Evolutionary conservation across 192 early-diverging fungal species (phyloP).

Genomic region (Coemansia sp.): DNA sequence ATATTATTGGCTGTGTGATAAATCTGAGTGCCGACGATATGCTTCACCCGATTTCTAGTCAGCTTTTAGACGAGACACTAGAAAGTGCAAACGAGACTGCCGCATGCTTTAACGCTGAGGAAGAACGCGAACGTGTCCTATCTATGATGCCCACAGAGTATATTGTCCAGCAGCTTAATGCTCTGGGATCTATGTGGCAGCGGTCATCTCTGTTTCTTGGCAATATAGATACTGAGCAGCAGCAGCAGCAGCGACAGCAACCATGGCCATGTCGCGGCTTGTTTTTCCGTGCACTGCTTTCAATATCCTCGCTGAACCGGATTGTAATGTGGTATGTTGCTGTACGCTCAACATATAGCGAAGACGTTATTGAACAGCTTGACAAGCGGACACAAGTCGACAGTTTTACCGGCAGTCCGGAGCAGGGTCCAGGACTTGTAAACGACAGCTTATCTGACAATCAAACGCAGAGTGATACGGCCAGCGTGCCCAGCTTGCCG

Average conservation of each 20-base stretch:
- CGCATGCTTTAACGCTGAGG: constrained; percentile 2
- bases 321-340: constrained; percentile 43
- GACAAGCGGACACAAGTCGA: constrained; percentile 9
- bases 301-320: constrained; percentile 48
- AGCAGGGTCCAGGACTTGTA: neutral
- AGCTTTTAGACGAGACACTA: constrained; percentile 21
- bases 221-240: neutral
- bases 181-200: constrained; percentile 36
- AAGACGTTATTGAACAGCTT: constrained; percentile 29
- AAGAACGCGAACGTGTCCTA: constrained; percentile 15
- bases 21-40: constrained; percentile 25
- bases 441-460: neutral
- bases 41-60: constrained; percentile 34
- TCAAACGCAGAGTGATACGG: neutral
- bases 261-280: constrained; percentile 47
- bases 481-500: neutral
- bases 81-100: neutral
- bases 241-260: constrained; percentile 6
- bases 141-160: constrained; percentile 35
- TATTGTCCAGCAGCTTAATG: constrained; percentile 30
- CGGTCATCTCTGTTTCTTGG: constrained; percentile 6
- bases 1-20: constrained; percentile 37
- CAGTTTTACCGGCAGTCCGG: neutral
- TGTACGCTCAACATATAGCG: constrained; percentile 38
- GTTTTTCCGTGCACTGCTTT: constrained; percentile 37